phyloP scores from a whole-genome alignment of 106 monocot species.

The Chionographis japonica region DNA sequence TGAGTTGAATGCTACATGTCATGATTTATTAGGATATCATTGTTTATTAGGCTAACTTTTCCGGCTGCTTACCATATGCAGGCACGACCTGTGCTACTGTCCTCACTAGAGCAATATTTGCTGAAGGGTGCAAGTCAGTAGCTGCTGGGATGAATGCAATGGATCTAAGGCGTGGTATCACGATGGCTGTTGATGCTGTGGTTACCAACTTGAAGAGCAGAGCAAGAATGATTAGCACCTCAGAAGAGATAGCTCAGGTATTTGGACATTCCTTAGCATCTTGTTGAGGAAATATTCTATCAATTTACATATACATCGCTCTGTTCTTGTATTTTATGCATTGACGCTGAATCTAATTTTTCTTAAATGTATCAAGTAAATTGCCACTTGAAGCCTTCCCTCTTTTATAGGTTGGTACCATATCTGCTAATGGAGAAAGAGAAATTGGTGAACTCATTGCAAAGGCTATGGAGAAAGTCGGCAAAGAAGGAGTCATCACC shows the following conservation, averaged over 20 bases:
- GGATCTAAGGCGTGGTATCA: constrained; percentile 23
- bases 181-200: constrained; percentile 25
- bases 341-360: neutral
- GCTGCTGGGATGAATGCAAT: constrained; percentile 26
- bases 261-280: neutral
- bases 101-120: constrained; percentile 62
- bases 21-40: no score
- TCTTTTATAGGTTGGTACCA: constrained; percentile 22
- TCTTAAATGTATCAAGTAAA: neutral
- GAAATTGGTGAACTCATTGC: constrained; percentile 28
- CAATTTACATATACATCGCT: no score
- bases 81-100: constrained; percentile 82
- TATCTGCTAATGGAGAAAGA: constrained; percentile 19
- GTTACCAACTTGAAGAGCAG: constrained; percentile 16
- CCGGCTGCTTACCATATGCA: constrained; percentile 5
- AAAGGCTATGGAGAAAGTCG: constrained; percentile 24
- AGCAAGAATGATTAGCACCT: constrained; percentile 20
- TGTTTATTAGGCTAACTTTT: neutral
- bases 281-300: neutral
- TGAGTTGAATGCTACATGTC: neutral
- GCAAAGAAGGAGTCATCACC: constrained; percentile 22
- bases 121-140: constrained; percentile 75
- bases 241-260: constrained; percentile 38
- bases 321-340: no score
- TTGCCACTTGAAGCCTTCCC: neutral